phyloP scores from a whole-genome alignment of 2,329 filamentous ascomycete genomes.

The Colletotrichum coccodes region DNA sequence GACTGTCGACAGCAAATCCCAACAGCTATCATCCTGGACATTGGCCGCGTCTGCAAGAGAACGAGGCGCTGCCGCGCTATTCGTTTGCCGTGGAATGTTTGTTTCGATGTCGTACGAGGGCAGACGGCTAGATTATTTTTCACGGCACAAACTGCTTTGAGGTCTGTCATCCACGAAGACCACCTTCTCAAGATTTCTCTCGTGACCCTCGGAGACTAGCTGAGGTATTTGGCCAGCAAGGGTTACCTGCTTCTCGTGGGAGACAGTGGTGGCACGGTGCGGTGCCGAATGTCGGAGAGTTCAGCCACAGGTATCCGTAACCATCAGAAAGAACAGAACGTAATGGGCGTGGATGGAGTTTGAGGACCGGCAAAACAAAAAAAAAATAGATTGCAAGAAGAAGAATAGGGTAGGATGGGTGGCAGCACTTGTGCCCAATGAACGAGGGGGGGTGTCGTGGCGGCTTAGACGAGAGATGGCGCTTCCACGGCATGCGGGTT shows the following conservation, averaged over 20 bases:
- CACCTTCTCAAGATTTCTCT: not conserved
- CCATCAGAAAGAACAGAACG: not conserved
- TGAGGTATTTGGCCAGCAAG: not conserved
- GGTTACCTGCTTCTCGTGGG: not conserved
- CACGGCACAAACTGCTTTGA: not conserved
- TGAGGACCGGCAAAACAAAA: not conserved
- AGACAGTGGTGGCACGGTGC: not conserved
- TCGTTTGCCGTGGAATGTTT: not conserved
- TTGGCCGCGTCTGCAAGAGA: not conserved
- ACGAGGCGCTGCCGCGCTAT: too few relatives aligned
- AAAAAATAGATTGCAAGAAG: not conserved
- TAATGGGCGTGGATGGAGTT: not conserved
- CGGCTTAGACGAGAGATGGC: not conserved
- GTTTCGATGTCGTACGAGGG: not conserved
- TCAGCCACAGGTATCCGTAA: not conserved
- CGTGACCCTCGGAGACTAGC: conserved; percentile 3
- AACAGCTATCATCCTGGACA: not conserved
- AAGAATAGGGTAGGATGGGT: not conserved
- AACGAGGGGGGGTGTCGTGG: conserved; percentile 7
- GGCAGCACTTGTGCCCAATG: conserved; percentile 26
- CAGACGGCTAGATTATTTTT: too few relatives aligned
- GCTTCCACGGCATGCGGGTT: conserved; percentile 3
- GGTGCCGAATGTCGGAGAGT: not conserved
- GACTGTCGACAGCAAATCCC: not conserved
- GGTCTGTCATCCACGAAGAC: not conserved